Evolutionary conservation across 192 early-diverging fungal species (phyloP).

Genomic region (Backusella mclennaniae): DNA sequence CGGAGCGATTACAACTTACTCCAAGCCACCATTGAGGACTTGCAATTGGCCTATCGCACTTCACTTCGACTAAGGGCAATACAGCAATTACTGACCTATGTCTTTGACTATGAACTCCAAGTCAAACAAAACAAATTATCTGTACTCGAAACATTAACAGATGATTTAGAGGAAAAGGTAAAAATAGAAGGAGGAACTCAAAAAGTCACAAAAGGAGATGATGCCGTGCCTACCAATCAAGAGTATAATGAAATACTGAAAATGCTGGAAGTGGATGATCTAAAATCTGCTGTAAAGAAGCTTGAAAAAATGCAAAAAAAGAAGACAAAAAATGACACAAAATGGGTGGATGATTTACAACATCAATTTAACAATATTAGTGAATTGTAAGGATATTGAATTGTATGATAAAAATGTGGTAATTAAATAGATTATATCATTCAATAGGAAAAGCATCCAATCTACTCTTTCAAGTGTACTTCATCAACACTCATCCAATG

Average conservation of each 20-base stretch:
- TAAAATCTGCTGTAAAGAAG: not conserved
- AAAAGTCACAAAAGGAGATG: not conserved
- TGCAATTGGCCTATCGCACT: not conserved
- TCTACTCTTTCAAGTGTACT: not conserved
- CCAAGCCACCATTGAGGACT: not conserved
- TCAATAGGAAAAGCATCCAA: not conserved
- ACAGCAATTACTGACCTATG: not conserved
- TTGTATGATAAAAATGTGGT: not conserved
- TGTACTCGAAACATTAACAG: not conserved
- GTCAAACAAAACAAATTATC: not conserved
- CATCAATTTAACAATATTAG: not conserved
- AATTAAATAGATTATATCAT: not conserved
- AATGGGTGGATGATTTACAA: not conserved
- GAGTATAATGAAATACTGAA: not conserved
- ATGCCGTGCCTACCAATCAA: not conserved
- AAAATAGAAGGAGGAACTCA: not conserved
- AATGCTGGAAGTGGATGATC: not conserved
- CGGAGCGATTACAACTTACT: not conserved
- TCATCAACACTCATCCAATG: not conserved
- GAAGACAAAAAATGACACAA: not conserved
- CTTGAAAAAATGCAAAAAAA: not conserved
- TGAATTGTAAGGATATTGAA: not conserved
- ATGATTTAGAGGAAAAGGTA: not conserved
- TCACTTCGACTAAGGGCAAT: not conserved
- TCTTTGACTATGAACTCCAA: not conserved